Percentiles rank a stretch among this genome's conserved stretches.
Evolutionary conservation across 2,329 filamentous ascomycete genomes (phyloP).

Genomic region (Colletotrichum gigasporum): DNA sequence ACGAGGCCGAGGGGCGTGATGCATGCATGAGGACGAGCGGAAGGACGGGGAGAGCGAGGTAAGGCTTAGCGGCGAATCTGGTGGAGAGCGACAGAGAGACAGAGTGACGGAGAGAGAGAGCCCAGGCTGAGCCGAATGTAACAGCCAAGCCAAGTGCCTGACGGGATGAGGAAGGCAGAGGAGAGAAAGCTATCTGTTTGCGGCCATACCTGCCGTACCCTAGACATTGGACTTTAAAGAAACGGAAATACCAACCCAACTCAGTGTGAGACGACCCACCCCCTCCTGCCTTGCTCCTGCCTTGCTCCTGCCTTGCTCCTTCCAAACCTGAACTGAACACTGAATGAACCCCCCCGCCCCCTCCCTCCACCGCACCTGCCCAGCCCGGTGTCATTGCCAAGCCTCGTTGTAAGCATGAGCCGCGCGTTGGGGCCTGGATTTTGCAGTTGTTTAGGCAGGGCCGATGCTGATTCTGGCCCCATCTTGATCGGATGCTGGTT

Average conservation of each 20-base stretch:
- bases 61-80: conserved; percentile 27
- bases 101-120: background rate
- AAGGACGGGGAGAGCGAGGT: conserved; percentile 1
- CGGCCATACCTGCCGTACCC: conserved; percentile 11
- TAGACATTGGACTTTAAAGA: conserved; percentile 8
- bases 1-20: background rate
- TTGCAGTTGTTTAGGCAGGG: background rate
- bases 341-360: background rate
- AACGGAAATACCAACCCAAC: background rate
- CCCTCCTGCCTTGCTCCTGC: background rate
- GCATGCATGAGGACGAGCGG: conserved; percentile 1
- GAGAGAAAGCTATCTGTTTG: conserved; percentile 28
- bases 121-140: background rate
- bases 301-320: background rate
- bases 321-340: no score
- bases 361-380: background rate
- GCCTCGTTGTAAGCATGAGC: conserved; percentile 1
- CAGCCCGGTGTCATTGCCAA: conserved; percentile 1
- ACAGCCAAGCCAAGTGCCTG: background rate
- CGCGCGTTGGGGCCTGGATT: conserved; percentile 8
- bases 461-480: background rate
- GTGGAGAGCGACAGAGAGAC: no score
- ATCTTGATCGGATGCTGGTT: conserved; percentile 20
- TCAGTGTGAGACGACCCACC: no score
- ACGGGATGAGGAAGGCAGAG: background rate